Percentiles rank a stretch among this genome's conserved stretches.
These are phyloP conservation scores for Vitis hybrid DNA, from an alignment of 177 flowering plant genomes.

Conservation along the genomic window DNA sequence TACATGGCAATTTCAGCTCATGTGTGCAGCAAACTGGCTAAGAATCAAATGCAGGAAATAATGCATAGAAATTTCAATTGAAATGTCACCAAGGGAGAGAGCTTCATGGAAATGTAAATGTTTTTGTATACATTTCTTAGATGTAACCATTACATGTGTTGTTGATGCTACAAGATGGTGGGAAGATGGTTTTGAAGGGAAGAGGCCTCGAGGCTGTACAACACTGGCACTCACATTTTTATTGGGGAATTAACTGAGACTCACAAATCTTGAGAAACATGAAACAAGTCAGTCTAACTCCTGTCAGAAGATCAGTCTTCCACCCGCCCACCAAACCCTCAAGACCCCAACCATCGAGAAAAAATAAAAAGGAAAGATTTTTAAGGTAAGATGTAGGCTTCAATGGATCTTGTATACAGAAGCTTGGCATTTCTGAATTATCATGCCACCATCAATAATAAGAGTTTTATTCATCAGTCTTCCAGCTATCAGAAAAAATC, in stretches of 20 bases:
- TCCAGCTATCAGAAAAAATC: neutral
- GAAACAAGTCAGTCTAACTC: neutral
- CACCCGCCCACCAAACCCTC: neutral
- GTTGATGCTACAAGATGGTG: neutral
- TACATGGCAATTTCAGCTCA: no score
- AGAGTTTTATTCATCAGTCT: neutral
- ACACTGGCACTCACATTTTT: conserved; percentile 4
- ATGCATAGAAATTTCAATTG: no score
- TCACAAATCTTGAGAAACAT: neutral
- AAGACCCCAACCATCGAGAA: neutral
- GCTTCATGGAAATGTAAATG: neutral
- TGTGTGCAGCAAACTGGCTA: no score
- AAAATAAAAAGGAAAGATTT: neutral
- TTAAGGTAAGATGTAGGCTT: neutral
- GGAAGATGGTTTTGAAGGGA: neutral
- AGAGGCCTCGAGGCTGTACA: conserved; percentile 20
- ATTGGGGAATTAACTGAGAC: neutral
- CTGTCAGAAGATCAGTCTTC: neutral
- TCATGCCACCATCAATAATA: neutral
- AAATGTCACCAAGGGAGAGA: neutral
- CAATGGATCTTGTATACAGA: neutral
- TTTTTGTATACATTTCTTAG: conserved; percentile 9
- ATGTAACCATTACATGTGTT: conserved; percentile 10
- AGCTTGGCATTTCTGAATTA: neutral
- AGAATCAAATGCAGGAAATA: no score